Percentiles rank a stretch among this genome's conserved stretches.
Evolutionary conservation across 495 filamentous ascomycete genomes (phyloP).

Genomic region (Aspergillus funiculosus): DNA sequence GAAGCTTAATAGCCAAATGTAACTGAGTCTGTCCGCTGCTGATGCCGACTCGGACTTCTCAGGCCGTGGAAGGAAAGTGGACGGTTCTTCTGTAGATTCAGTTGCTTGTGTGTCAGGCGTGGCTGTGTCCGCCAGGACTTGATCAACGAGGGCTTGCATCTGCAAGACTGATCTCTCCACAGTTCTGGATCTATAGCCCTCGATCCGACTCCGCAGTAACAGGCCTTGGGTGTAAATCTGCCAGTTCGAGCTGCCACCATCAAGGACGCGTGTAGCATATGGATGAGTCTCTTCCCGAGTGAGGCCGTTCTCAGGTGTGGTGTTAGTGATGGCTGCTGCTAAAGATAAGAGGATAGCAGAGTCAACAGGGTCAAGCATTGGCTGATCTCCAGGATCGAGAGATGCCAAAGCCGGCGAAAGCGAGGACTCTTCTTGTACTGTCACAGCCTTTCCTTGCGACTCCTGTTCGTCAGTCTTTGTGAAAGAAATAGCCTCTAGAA

Average conservation of each 20-base stretch:
- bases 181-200: slow-evolving; percentile 77
- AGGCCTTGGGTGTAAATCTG: slow-evolving; percentile 94
- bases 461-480: slow-evolving; percentile 43
- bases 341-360: slow-evolving; percentile 76
- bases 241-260: slow-evolving; percentile 91
- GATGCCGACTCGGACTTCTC: slow-evolving; percentile 73
- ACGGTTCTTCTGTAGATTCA: slow-evolving; percentile 29
- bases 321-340: slow-evolving; percentile 83
- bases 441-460: slow-evolving; percentile 30
- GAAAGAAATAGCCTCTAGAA: slow-evolving; percentile 83
- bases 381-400: slow-evolving; percentile 73
- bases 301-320: slow-evolving; percentile 71
- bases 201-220: slow-evolving; percentile 79
- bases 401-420: slow-evolving; percentile 55
- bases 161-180: slow-evolving; percentile 86
- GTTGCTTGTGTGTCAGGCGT: slow-evolving; percentile 29
- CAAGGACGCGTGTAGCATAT: slow-evolving; percentile 81
- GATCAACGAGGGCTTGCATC: slow-evolving; percentile 92
- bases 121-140: slow-evolving; percentile 85
- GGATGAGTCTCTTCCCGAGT: slow-evolving; percentile 90
- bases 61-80: slow-evolving; percentile 77
- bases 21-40: slow-evolving; percentile 65
- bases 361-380: slow-evolving; percentile 75
- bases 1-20: slow-evolving; percentile 74
- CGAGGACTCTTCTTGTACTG: slow-evolving; percentile 43